These are phyloP conservation scores for Corrigiola litoralis DNA, from an alignment of 179 eudicot genomes.

Conservation along the genomic window DNA sequence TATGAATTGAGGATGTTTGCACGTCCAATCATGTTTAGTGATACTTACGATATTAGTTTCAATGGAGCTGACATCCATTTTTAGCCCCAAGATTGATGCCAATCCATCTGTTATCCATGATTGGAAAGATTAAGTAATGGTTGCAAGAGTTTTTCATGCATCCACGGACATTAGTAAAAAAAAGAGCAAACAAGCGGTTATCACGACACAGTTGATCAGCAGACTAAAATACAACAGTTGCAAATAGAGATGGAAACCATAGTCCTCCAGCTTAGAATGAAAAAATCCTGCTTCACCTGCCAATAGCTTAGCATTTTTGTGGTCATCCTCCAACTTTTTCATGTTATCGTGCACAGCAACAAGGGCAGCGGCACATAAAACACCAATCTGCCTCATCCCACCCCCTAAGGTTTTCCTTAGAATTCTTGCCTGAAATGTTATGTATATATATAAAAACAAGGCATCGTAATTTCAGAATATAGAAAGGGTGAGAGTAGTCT, in stretches of 20 bases:
- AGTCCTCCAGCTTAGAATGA: no score
- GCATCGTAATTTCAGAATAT: no score
- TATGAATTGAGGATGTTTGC: neutral
- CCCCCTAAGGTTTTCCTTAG: constrained; percentile 92
- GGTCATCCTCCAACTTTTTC: constrained; percentile 67
- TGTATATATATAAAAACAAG: no score
- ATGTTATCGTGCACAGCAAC: constrained; percentile 84
- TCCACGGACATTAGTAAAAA: no score
- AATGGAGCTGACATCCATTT: constrained; percentile 58
- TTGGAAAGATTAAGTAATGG: no score
- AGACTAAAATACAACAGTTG: no score
- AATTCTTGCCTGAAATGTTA: constrained; percentile 47
- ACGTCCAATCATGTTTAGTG: neutral
- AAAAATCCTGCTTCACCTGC: constrained; percentile 46
- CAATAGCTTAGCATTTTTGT: constrained; percentile 66
- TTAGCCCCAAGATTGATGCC: constrained; percentile 65
- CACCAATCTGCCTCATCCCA: constrained; percentile 93
- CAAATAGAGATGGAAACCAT: no score
- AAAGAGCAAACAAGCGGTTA: no score
- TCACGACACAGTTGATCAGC: no score
- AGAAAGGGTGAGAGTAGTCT: neutral
- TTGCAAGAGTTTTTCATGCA: no score
- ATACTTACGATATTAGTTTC: constrained; percentile 92
- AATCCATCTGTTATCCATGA: constrained; percentile 54
- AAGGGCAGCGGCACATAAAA: constrained; percentile 84